Evolutionary conservation across 495 filamentous ascomycete species (phyloP).

Genomic region (Penicillium longicatenatum): DNA sequence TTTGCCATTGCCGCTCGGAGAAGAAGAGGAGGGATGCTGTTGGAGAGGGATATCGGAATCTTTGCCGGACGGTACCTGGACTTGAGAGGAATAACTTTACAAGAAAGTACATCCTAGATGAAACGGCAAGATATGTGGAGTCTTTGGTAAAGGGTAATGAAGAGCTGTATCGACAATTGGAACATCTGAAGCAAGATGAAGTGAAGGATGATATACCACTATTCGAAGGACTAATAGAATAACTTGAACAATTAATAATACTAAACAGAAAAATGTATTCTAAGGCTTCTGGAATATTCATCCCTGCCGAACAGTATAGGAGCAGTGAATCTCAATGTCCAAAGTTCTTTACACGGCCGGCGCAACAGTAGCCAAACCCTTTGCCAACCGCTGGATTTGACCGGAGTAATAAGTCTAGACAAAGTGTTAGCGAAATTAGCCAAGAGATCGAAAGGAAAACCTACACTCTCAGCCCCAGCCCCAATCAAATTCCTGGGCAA

Average conservation of each 20-base stretch:
- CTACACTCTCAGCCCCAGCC: constrained; percentile 46
- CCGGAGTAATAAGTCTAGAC: constrained; percentile 39
- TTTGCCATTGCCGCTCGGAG: constrained; percentile 30
- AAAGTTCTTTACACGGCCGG: constrained; percentile 18
- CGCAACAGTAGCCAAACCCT: constrained; percentile 34
- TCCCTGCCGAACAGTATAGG: neutral
- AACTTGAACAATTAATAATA: neutral
- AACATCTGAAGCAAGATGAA: constrained; percentile 10
- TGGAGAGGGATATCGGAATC: constrained; percentile 19
- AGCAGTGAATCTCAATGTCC: neutral
- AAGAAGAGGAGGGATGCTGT: constrained; percentile 29
- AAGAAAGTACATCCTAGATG: constrained; percentile 25
- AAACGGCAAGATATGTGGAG: constrained; percentile 21
- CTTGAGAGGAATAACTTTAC: constrained; percentile 24
- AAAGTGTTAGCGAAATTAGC: neutral
- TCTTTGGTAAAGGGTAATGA: constrained; percentile 19
- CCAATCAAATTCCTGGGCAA: constrained; percentile 44
- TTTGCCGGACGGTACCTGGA: constrained; percentile 21
- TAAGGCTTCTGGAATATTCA: neutral
- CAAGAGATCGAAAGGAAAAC: constrained; percentile 12
- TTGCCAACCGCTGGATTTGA: constrained; percentile 44
- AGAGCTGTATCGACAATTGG: constrained; percentile 11
- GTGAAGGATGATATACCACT: neutral
- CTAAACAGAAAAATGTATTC: neutral
- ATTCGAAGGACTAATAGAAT: neutral